Base-by-base conservation (phyloP, 805 yeast genomes). In the Wickerhamomyces rabaulensis region DNA sequence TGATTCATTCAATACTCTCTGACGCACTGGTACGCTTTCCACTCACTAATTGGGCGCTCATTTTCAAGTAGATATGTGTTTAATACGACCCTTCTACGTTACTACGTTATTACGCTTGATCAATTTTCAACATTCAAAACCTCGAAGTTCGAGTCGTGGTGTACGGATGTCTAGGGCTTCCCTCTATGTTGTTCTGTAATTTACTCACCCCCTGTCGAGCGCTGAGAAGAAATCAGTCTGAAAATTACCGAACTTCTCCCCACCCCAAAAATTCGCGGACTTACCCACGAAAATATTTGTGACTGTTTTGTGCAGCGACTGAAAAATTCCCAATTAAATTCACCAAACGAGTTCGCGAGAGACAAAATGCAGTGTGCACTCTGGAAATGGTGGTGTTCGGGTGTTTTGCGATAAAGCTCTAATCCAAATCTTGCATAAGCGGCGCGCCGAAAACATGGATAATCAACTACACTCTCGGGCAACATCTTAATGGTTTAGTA, bases 1-100 rank as follows among this genome's bases (percentile, higher is more conserved):
- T 27, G 31, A n/a, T 13, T 27, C 31, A 27, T 27, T 27, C 31
- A 27, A 27, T 27, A 27, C 31, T 12, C 31, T 27, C 31, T 27
- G n/a, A 27, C 31, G 10, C 31, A 4, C n/a, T 27, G 31, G 31
- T 27, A 27, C 20, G 36, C 36, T 33, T 21, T 21, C 39, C 51
- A 61, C 65, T 52, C 52, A 61, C 65, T 55, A 60, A 56, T 61
- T 60, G 65, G 53, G 65, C 61, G 57, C 61, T 58, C 65, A 61
- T 61, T 56, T 56, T 46, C 38, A 49, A 46, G 44, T 43, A 38
- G 38, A 33, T 49, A 47, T 35, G 25, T 47, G 41, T 38, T 41
- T 44, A 38, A 21, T 17, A 21, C 17, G 17, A 17, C 25, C 40
- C 13, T 38, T 20, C 27, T 15, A 7, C 6, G 25, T 20, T 38